Conservation (phyloP, 305 asterid genomes). For the Solanum hybrid region DNA sequence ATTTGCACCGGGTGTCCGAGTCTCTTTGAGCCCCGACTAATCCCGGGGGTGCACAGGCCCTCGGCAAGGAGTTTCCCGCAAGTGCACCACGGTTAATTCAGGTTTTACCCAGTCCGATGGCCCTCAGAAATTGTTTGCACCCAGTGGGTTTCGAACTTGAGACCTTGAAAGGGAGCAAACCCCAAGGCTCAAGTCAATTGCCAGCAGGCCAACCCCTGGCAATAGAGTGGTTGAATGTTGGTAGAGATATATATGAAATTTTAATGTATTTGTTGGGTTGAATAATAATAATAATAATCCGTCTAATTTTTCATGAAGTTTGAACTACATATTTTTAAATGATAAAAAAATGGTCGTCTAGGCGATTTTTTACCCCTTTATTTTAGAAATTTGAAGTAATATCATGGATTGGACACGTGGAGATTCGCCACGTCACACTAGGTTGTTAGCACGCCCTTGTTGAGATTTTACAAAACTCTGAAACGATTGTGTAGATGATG, state of each 20-base stretch:
- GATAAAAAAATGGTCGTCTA: neutral
- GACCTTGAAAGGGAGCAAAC: too few relatives aligned
- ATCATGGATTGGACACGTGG: neutral
- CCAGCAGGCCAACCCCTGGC: too few relatives aligned
- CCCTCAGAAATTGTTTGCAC: too few relatives aligned
- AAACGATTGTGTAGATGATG: neutral
- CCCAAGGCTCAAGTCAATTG: too few relatives aligned
- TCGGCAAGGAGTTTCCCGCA: too few relatives aligned
- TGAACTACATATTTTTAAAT: neutral
- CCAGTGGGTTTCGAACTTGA: too few relatives aligned
- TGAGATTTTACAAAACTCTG: neutral
- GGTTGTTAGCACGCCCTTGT: neutral
- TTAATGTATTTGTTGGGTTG: neutral
- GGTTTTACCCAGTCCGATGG: too few relatives aligned
- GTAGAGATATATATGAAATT: neutral
- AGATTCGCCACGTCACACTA: neutral
- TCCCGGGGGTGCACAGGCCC: too few relatives aligned
- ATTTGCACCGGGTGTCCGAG: too few relatives aligned
- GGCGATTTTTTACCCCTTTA: neutral
- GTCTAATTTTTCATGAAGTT: neutral
- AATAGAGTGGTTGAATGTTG: neutral
- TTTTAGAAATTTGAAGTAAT: neutral
- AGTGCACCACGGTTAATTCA: too few relatives aligned
- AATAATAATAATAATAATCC: neutral
- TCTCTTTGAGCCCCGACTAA: too few relatives aligned